Evolutionary conservation across 1,284 basidiomycete species (phyloP).

Genomic region (Apiotrichum mycotoxinovorans): DNA sequence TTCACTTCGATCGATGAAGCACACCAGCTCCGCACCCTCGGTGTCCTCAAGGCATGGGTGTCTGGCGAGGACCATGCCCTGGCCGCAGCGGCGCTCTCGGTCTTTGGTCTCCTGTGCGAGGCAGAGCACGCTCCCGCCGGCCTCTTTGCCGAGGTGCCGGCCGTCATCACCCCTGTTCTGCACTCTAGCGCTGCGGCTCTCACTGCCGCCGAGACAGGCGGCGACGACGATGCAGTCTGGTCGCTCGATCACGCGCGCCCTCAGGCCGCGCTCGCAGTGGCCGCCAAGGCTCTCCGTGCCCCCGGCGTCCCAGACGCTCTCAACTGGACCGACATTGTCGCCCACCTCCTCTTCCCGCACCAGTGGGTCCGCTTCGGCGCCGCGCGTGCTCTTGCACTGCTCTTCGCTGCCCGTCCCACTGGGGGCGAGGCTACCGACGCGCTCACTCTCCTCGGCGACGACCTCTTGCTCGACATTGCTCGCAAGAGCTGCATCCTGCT

Average conservation of each 20-base stretch:
- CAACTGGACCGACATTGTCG: conserved; percentile 63
- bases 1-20: conserved; percentile 65
- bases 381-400: conserved; percentile 68
- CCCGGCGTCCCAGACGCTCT: conserved; percentile 56
- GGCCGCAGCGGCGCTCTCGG: conserved; percentile 57
- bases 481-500: conserved; percentile 75
- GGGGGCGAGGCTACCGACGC: not conserved
- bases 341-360: conserved; percentile 82
- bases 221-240: conserved; percentile 46
- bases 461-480: conserved; percentile 67
- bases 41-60: conserved; percentile 74
- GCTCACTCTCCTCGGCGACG: conserved; percentile 11
- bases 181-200: conserved; percentile 54
- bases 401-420: conserved; percentile 55
- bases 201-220: conserved; percentile 43
- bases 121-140: conserved; percentile 59
- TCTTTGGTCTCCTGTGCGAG: conserved; percentile 69
- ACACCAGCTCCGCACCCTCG: conserved; percentile 57
- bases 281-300: conserved; percentile 63
- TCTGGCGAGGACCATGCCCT: conserved; percentile 30
- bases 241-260: conserved; percentile 76
- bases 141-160: conserved; percentile 47
- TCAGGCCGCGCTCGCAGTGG: conserved; percentile 70
- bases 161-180: conserved; percentile 62
- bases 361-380: conserved; percentile 87